These are phyloP conservation scores for Aspergillus brunneoviolaceus DNA, from an alignment of 2,329 filamentous ascomycete genomes.

Conservation along the genomic window DNA sequence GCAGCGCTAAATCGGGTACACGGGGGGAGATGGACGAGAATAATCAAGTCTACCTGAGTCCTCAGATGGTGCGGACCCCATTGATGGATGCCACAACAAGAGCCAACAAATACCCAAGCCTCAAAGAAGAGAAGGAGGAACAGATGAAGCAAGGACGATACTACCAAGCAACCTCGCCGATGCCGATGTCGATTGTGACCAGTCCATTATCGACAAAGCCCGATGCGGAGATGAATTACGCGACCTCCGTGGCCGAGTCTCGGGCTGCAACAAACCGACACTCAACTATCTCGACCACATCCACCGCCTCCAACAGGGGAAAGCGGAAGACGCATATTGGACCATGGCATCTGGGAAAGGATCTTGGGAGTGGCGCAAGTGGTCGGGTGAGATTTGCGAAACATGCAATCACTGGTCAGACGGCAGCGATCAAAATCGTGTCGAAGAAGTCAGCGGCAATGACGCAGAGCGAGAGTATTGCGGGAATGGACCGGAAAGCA, in stretches of 20 bases:
- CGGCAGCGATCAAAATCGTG: conserved; percentile 93
- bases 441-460: conserved; percentile 77
- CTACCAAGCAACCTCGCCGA: conserved; percentile 23
- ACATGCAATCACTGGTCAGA: conserved; percentile 73
- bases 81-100: conserved; percentile 52
- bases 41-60: conserved; percentile 7
- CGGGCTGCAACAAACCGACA: conserved; percentile 51
- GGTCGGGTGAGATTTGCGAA: conserved; percentile 83
- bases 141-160: conserved; percentile 11
- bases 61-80: conserved; percentile 35
- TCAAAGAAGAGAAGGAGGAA: conserved; percentile 17
- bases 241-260: conserved; percentile 53
- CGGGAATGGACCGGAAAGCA: conserved; percentile 73
- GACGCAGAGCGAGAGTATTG: conserved; percentile 81
- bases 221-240: conserved; percentile 51
- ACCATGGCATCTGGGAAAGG: conserved; percentile 89
- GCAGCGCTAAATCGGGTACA: conserved; percentile 8
- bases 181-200: conserved; percentile 28
- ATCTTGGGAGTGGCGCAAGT: conserved; percentile 84
- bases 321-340: conserved; percentile 75
- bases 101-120: conserved; percentile 45
- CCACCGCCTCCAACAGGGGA: conserved; percentile 54
- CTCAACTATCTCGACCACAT: conserved; percentile 56
- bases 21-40: conserved; percentile 28
- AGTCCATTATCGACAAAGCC: conserved; percentile 27